Conservation (phyloP, 805 yeast genomes). For the Isabelozyma gotoi region DNA sequence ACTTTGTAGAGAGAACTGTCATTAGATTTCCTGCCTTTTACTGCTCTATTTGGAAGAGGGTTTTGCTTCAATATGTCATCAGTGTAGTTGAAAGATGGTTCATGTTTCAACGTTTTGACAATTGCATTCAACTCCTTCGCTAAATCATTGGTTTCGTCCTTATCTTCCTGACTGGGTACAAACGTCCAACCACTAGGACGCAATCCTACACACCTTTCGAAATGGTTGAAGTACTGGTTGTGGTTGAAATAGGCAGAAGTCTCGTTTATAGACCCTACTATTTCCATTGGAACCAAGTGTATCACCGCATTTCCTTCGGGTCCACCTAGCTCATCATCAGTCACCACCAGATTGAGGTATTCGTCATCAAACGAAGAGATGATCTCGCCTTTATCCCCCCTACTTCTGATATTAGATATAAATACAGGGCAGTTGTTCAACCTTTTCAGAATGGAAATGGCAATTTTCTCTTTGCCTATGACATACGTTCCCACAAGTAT, state of each 20-base stretch:
- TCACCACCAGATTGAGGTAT: constrained; percentile 28
- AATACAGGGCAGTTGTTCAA: constrained; percentile 52
- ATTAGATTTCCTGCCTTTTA: constrained; percentile 10
- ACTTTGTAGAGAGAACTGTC: constrained; percentile 38
- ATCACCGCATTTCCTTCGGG: constrained; percentile 52
- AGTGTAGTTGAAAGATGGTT: constrained; percentile 20
- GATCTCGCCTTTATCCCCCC: constrained; percentile 40
- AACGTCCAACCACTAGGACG: constrained; percentile 93
- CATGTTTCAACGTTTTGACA: constrained; percentile 12
- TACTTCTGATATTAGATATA: constrained; percentile 48
- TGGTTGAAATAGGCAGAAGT: constrained; percentile 51
- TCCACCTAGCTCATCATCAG: constrained; percentile 35
- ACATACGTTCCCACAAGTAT: constrained; percentile 84
- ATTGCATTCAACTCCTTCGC: background rate
- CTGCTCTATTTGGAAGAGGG: constrained; percentile 13
- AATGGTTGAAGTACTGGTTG: constrained; percentile 43
- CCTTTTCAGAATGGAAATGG: constrained; percentile 57
- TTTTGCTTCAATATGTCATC: constrained; percentile 33
- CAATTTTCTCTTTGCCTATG: constrained; percentile 89
- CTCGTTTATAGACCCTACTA: constrained; percentile 44
- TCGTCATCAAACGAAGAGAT: constrained; percentile 48
- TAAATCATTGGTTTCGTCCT: constrained; percentile 1
- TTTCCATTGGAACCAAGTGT: constrained; percentile 72
- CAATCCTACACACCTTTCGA: constrained; percentile 66
- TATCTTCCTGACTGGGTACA: constrained; percentile 7